phyloP scores from a whole-genome alignment of 345 rosid species.

The Angophora floribunda region DNA sequence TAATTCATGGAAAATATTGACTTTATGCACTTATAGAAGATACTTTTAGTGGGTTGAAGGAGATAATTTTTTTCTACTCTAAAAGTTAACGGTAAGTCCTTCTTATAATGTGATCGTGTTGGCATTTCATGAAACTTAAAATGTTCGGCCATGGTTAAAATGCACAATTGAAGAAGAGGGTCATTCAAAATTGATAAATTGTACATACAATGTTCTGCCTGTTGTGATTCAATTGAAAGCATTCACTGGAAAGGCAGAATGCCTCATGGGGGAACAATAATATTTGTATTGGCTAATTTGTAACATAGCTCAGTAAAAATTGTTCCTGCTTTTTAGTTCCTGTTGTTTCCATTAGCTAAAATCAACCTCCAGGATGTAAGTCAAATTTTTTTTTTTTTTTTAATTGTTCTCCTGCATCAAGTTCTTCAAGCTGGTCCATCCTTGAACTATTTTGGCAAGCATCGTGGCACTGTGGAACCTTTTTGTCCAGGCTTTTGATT shows the following conservation, averaged over 20 bases:
- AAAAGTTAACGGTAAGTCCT: background rate
- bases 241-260: background rate
- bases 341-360: background rate
- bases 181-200: background rate
- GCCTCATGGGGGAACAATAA: background rate
- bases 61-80: background rate
- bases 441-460: background rate
- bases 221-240: background rate
- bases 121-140: background rate
- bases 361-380: background rate
- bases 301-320: background rate
- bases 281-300: background rate
- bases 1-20: background rate
- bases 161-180: background rate
- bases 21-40: background rate
- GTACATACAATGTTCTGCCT: background rate
- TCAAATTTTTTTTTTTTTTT: background rate
- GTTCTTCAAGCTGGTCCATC: slow-evolving; percentile 33
- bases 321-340: background rate
- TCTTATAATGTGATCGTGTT: background rate
- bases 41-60: background rate
- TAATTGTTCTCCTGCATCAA: background rate
- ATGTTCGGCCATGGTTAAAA: background rate
- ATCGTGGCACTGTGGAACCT: background rate
- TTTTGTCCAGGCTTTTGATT: background rate